Percentiles rank a stretch among this genome's conserved stretches.
Conservation (phyloP, 345 rosid species). For the Bruguiera gymnorhiza region DNA sequence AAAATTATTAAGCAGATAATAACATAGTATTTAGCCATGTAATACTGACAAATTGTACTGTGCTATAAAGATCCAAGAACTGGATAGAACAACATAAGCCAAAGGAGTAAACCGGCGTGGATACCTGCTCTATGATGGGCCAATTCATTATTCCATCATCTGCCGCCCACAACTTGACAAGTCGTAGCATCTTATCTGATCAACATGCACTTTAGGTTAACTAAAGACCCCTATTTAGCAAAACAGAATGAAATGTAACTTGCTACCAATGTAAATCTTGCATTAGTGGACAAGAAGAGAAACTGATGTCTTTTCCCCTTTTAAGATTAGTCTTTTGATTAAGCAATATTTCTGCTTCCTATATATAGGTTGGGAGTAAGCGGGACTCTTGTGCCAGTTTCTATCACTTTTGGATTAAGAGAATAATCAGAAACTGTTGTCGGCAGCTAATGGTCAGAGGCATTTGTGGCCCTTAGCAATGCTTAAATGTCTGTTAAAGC, state of each 20-base stretch:
- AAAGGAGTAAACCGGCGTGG: neutral
- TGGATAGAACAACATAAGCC: neutral
- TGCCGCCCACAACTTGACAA: neutral
- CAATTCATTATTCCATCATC: constrained; percentile 15
- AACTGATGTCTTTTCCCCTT: too few species aligned
- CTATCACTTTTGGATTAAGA: too few species aligned
- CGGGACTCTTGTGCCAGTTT: too few species aligned
- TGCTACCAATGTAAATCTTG: too few species aligned
- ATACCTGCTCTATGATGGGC: neutral
- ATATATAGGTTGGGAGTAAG: too few species aligned
- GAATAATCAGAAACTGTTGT: too few species aligned
- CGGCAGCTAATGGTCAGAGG: too few species aligned
- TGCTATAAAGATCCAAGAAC: neutral
- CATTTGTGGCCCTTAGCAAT: too few species aligned
- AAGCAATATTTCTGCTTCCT: too few species aligned
- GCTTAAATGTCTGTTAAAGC: too few species aligned
- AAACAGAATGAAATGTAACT: neutral
- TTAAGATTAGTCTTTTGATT: too few species aligned
- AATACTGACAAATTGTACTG: constrained; percentile 14
- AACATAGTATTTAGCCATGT: neutral
- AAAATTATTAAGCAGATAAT: neutral
- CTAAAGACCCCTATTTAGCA: neutral
- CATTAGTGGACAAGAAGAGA: too few species aligned
- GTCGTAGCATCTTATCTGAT: neutral
- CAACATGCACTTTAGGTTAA: neutral